phyloP scores from a whole-genome alignment of 345 rosid genomes.

The Streptanthus diversifolius region DNA sequence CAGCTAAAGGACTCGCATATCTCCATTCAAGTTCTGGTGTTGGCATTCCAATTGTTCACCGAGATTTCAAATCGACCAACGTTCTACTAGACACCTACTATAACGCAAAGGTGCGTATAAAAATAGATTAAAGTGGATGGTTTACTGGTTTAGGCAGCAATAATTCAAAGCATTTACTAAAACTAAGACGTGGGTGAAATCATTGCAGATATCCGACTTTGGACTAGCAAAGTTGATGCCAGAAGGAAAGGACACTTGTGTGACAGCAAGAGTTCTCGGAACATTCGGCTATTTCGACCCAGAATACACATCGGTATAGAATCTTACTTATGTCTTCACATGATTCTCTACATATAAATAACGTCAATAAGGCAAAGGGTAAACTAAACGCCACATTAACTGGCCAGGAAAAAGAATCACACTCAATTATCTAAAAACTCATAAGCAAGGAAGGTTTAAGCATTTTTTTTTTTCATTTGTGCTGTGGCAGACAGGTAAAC shows the following conservation, averaged over 20 bases:
- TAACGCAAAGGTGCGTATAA: constrained; percentile 69
- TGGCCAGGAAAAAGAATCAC: not conserved
- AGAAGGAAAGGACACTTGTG: constrained; percentile 73
- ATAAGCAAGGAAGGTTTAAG: not conserved
- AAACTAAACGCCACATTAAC: not conserved
- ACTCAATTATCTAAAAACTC: not conserved
- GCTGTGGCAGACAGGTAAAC: constrained; percentile 77
- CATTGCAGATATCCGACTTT: constrained; percentile 78
- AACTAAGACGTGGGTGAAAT: constrained; percentile 15
- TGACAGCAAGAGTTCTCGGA: constrained; percentile 93
- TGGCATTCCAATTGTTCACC: constrained; percentile 87
- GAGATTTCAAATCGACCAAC: constrained; percentile 95
- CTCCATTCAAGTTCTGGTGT: constrained; percentile 81
- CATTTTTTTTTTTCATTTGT: not conserved
- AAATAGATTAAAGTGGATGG: not conserved
- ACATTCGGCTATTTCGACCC: constrained; percentile 98
- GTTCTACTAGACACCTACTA: constrained; percentile 65
- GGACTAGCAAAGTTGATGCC: constrained; percentile 98
- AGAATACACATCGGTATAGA: constrained; percentile 83
- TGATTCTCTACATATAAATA: not conserved
- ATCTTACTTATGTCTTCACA: constrained; percentile 1
- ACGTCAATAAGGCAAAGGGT: not conserved
- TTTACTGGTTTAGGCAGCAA: constrained; percentile 1
- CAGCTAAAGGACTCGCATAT: constrained; percentile 92
- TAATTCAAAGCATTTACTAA: constrained; percentile 4